Base-by-base conservation (phyloP, 495 filamentous ascomycete genomes). In the Penicillium canescens region DNA sequence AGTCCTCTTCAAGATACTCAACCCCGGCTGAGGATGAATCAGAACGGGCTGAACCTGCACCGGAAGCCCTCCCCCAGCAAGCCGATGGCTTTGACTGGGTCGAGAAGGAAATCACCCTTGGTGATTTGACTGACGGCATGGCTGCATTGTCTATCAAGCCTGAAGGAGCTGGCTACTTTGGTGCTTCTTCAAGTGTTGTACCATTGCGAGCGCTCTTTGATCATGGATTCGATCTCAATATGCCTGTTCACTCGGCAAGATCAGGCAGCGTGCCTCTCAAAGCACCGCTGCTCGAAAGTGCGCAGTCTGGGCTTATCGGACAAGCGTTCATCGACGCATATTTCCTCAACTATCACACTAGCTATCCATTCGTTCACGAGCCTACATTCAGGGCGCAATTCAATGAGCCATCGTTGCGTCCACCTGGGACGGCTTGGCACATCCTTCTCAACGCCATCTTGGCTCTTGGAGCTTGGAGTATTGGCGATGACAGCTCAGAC, bases 301-400 rank as follows among this genome's bases (percentile, higher is more conserved):
- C 74, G 7, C 73, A 72, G 1, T 75, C 74, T 21, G 75, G 72
- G 5, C 56, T 77, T 21, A 67, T 76, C 20, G 73, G 74, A 50
- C 73, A 75, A 46, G 68, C 71, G 1, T 72, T 81, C 36, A 78
- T 82, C 38, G 76, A 82, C 55, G 75, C 75, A 0, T 82, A 77
- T 54, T 82, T 82, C 50, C 57, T 73, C 13, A 73, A 74, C 37
- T 83, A 82, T 54, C 78, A 83, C 52, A 66, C 67, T 9, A 78
- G 73, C 41, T 83, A 83, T 56, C 79, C 80, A 7, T 76, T 83
- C 43, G 61, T 83, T 14, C 78, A 83, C 48, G 80, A 83, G 57
- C 67, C 74, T 4, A 78, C 75, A 4, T 83, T 83, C 47, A 68
- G 79, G 36, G 78, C 79, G 3, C 80, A 83, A 49, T 82, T 78